Evolutionary conservation across 306 rosid species (phyloP), one percentile per base, ranked within the genome.

Genomic region (Glycyrrhiza uralensis): DNA sequence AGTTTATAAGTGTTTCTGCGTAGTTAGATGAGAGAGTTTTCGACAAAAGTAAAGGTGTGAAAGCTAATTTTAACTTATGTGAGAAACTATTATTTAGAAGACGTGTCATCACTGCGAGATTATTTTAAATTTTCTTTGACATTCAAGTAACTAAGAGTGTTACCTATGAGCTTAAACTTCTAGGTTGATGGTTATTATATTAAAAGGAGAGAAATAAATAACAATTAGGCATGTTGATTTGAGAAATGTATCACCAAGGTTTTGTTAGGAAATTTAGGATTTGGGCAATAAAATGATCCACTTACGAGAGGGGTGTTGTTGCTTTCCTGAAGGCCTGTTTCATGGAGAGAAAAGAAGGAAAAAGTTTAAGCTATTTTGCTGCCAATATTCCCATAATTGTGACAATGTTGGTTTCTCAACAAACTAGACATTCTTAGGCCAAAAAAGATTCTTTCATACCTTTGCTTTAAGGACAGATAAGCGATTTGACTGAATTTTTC

Each of bases 251-350:
- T 47, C 20, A 9, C 12, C 12, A 55, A 52, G 1, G 6, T 23
- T 75, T 54, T 30, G 41, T 22, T 35, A 7, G 6, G 2, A 33
- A 45, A 36, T 4, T 49, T 14, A 24, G 24, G 36, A 9, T 22
- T 13, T 9, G 11, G 11, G 4, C 3, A 62, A 62, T 9, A 52
- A 9, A 52, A n/a, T 4, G 13, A 57, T 58, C 3, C 6, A 39
- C 83, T 74, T 79, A 79, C 83, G 10, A 2, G 2, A 24, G 0
- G 1, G 60, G 51, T 4, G 79, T 0, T 14, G 72, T 6, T 29
- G 23, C 0, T 49, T 24, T 79, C 12, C 23, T 74, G 45, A 2
- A 41, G 6, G 45, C 80, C 83, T 79, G 44, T 67, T n/a, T 18
- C 64, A 72, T 2, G 5, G 15, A 5, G 18, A 33, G 12, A 36